Evolutionary conservation across 495 filamentous ascomycete genomes (phyloP), one percentile per base, ranked within the genome.

Genomic region (Tricharina praecox): DNA sequence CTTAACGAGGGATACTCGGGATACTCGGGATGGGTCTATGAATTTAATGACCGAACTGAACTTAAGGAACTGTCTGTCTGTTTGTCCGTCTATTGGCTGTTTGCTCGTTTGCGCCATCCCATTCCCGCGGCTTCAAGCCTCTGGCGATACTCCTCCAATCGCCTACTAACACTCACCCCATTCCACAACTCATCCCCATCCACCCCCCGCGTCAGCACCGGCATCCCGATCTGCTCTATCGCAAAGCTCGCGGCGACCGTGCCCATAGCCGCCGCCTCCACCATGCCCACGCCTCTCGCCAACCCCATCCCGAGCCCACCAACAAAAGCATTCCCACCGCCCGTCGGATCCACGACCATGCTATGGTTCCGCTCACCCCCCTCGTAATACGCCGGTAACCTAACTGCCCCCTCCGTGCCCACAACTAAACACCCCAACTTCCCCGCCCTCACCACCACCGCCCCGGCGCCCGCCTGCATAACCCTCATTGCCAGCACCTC

Each of bases 241-340:
- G 83, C 83, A 61, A 95, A 90, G 47, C 88, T 85, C 0, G 90
- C 87, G 2, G 85, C 81, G 10, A 96, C 75, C n/a, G 73, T 79
- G 3, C 79, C 90, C 72, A 76, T 81, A 0, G 75, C 70, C 9
- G 82, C 77, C 3, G 85, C 86, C 54, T 79, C 70, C 26, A 78
- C 71, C 15, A 88, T 61, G 41, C 62, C 61, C 47, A 69, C 70
- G 0, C 73, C 77, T 20, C 78, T 68, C 11, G 79, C 75, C 50
- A 93, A 63, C 1, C 79, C 85, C 19, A 88, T 75, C 0, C 77
- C 71, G n/a, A 94, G 58, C 3, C 74, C 90, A 5, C 90, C 90
- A 0, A 96, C 69, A 57, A 94, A 97, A 0, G 80, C 78, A 62
- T 97, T 97, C 0, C 90, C 90, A 18, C 87, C 90, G n/a, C 90